phyloP scores from a whole-genome alignment of 1,284 basidiomycete species.

The Afroboletus lepidellus region DNA sequence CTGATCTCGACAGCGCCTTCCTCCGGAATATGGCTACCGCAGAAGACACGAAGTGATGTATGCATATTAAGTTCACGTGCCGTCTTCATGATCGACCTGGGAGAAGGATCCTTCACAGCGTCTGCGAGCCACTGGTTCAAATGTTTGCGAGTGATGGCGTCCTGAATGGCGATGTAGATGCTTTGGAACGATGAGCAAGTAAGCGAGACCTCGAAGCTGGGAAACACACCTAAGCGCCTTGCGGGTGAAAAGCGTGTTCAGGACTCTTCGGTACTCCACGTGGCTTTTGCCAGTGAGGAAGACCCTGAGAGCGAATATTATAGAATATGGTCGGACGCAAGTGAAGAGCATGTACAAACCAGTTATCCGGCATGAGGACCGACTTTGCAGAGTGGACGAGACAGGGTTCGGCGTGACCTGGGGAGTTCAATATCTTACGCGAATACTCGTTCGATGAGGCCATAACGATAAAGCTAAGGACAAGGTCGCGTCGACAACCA shows the following conservation, averaged over 20 bases:
- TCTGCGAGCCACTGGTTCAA: slow-evolving; percentile 71
- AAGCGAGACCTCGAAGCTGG: neutral
- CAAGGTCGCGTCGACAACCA: slow-evolving; percentile 10
- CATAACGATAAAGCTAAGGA: slow-evolving; percentile 89
- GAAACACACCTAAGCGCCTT: slow-evolving; percentile 77
- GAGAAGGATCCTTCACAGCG: slow-evolving; percentile 46
- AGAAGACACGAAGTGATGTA: slow-evolving; percentile 94
- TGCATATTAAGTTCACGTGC: slow-evolving; percentile 97
- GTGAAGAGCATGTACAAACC: slow-evolving; percentile 48
- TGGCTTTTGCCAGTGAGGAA: slow-evolving; percentile 95
- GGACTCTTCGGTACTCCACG: slow-evolving; percentile 89
- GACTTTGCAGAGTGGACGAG: slow-evolving; percentile 92
- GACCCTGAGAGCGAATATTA: slow-evolving; percentile 58
- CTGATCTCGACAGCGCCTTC: slow-evolving; percentile 79
- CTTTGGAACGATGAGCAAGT: slow-evolving; percentile 41
- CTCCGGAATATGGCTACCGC: slow-evolving; percentile 87
- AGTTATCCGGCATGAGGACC: slow-evolving; percentile 87
- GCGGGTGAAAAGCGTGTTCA: slow-evolving; percentile 93
- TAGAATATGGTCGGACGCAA: neutral
- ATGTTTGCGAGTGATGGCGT: slow-evolving; percentile 79
- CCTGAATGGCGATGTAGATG: slow-evolving; percentile 88
- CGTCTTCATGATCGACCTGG: slow-evolving; percentile 83
- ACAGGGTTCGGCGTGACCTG: slow-evolving; percentile 87
- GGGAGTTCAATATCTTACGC: slow-evolving; percentile 92
- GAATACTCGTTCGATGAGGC: slow-evolving; percentile 89